phyloP scores from a whole-genome alignment of 352 stramenopile species.

The Aphanomyces euteiches region DNA sequence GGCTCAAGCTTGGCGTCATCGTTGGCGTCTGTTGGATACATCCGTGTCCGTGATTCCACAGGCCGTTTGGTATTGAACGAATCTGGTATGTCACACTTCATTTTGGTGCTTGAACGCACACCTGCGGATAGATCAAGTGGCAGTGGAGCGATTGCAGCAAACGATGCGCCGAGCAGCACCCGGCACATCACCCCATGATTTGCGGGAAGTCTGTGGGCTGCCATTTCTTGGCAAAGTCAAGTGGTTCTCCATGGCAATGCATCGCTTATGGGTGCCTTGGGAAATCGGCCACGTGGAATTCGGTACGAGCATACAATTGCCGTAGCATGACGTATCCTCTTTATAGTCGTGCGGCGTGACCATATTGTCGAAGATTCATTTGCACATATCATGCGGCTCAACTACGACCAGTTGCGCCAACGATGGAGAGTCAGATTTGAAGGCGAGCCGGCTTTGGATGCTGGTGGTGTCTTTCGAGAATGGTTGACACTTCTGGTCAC shows the following conservation, averaged over 20 bases:
- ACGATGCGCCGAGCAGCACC: too few species aligned
- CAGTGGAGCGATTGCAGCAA: constrained; percentile 35
- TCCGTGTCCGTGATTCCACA: constrained; percentile 68
- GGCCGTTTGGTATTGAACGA: constrained; percentile 74
- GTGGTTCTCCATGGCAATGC: constrained; percentile 79
- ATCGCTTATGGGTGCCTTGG: constrained; percentile 76
- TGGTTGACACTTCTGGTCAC: constrained; percentile 85
- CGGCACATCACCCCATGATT: constrained; percentile 19
- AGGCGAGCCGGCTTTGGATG: constrained; percentile 80
- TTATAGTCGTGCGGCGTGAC: constrained; percentile 53
- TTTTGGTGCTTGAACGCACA: background rate
- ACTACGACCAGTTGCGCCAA: constrained; percentile 75
- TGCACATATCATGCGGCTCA: constrained; percentile 68
- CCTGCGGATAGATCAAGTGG: constrained; percentile 2
- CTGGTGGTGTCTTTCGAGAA: constrained; percentile 85
- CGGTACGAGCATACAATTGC: constrained; percentile 28
- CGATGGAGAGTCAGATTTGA: constrained; percentile 82
- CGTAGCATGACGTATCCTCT: background rate
- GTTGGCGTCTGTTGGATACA: constrained; percentile 66
- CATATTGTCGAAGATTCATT: constrained; percentile 86
- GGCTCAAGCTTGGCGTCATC: background rate
- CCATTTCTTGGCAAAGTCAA: constrained; percentile 74
- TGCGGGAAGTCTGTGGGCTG: constrained; percentile 68
- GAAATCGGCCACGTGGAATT: constrained; percentile 76
- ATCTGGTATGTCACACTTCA: constrained; percentile 35